These are phyloP conservation scores for Coemansia sp. DNA, from an alignment of 192 early-diverging fungal species.

Conservation along the genomic window DNA sequence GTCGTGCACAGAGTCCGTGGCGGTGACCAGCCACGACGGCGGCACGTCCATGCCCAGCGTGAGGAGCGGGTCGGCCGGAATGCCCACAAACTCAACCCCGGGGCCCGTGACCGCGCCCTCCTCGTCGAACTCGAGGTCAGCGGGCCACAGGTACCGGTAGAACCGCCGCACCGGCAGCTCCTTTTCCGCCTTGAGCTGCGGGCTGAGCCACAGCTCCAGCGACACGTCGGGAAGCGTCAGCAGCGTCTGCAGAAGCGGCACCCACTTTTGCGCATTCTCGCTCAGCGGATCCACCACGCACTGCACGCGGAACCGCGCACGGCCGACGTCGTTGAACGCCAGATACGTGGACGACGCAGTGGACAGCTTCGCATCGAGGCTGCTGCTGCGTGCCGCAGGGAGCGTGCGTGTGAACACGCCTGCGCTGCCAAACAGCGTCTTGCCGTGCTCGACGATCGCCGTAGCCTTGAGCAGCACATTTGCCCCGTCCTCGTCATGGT, in stretches of 20 bases:
- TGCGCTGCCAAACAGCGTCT: conserved; percentile 6
- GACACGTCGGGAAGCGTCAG: conserved; percentile 61
- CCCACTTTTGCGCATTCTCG: conserved; percentile 75
- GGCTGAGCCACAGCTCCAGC: conserved; percentile 70
- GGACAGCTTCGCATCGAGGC: background rate
- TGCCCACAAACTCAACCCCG: conserved; percentile 64
- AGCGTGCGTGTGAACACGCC: conserved; percentile 20
- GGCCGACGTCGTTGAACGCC: conserved; percentile 2
- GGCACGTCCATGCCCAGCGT: conserved; percentile 89
- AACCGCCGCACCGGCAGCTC: conserved; percentile 83
- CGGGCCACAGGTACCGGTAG: conserved; percentile 81
- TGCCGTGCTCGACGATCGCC: conserved; percentile 25
- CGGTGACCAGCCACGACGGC: conserved; percentile 85
- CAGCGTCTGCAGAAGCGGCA: conserved; percentile 68
- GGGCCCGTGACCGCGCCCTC: conserved; percentile 34
- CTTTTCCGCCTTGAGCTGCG: conserved; percentile 45
- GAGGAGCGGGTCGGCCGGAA: conserved; percentile 78
- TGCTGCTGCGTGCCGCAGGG: background rate
- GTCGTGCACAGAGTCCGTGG: conserved; percentile 78
- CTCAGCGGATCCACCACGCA: conserved; percentile 78
- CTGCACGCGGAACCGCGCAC: conserved; percentile 38
- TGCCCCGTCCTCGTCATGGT: background rate
- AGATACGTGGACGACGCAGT: conserved; percentile 1
- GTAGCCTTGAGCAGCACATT: conserved; percentile 14
- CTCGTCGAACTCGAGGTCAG: conserved; percentile 63